A percentile compares a stretch with the other conserved stretches of the same genome.
Evolutionary conservation across 2,329 filamentous ascomycete genomes (phyloP).

Genomic region (Elsinoe australis): DNA sequence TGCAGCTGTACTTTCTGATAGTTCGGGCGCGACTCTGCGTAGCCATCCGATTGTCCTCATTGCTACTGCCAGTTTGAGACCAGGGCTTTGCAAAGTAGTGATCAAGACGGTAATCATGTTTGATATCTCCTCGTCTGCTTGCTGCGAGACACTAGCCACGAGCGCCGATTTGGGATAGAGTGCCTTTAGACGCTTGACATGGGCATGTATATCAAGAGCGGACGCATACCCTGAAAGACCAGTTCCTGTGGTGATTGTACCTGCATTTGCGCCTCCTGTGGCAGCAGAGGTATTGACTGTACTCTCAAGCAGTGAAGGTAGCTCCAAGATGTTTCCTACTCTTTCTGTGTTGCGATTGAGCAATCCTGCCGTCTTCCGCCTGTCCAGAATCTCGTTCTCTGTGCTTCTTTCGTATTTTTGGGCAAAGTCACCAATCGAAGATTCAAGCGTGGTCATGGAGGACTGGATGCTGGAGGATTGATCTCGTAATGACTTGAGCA

Average conservation of each 20-base stretch:
- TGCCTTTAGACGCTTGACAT: constrained; percentile 76
- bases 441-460: constrained; percentile 70
- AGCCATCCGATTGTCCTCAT: constrained; percentile 90
- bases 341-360: constrained; percentile 82
- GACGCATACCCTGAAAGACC: constrained; percentile 62
- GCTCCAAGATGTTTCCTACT: constrained; percentile 80
- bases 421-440: constrained; percentile 71
- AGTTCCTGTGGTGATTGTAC: constrained; percentile 32
- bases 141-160: constrained; percentile 61
- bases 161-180: constrained; percentile 74
- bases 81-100: constrained; percentile 63
- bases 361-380: constrained; percentile 71
- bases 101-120: constrained; percentile 83
- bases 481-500: constrained; percentile 61
- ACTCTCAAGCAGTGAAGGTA: constrained; percentile 76
- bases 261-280: constrained; percentile 30
- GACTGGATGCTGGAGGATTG: constrained; percentile 60
- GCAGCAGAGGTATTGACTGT: constrained; percentile 56
- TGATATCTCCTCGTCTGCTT: constrained; percentile 82
- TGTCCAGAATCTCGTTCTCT: constrained; percentile 55
- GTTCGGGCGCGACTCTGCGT: constrained; percentile 73
- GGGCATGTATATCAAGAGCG: constrained; percentile 84
- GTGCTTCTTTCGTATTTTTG: constrained; percentile 69
- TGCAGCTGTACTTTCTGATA: constrained; percentile 37
- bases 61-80: constrained; percentile 78